phyloP scores from a whole-genome alignment of 768 basidiomycete species.

The Mycena kentingensis region DNA sequence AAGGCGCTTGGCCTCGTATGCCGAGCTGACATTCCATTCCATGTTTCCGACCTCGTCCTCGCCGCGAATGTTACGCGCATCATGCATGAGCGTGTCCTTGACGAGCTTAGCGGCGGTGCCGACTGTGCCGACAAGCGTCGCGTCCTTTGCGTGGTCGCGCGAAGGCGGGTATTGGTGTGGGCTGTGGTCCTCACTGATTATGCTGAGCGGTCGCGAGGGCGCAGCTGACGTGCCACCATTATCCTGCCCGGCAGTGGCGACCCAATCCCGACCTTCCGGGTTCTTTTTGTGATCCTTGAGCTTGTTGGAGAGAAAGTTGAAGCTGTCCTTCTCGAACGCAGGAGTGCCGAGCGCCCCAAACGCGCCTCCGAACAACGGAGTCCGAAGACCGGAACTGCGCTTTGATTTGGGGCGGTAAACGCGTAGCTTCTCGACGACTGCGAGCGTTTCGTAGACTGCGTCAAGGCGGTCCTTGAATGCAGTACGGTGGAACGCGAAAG shows the following conservation, averaged over 20 bases:
- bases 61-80: constrained; percentile 70
- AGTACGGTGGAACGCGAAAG: constrained; percentile 75
- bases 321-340: constrained; percentile 51
- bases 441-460: constrained; percentile 52
- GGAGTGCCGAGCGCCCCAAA: constrained; percentile 34
- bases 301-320: constrained; percentile 29
- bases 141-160: constrained; percentile 37
- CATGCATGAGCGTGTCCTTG: constrained; percentile 72
- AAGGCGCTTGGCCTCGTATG: constrained; percentile 73
- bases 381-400: constrained; percentile 42
- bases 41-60: constrained; percentile 44
- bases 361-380: constrained; percentile 45
- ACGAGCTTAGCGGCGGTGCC: constrained; percentile 61
- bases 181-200: constrained; percentile 13
- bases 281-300: constrained; percentile 18
- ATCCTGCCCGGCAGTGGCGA: constrained; percentile 20
- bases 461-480: constrained; percentile 75
- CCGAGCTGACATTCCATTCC: constrained; percentile 55
- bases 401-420: constrained; percentile 56
- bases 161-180: constrained; percentile 37
- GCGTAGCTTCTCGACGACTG: constrained; percentile 67
- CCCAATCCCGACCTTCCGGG: constrained; percentile 21
- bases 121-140: constrained; percentile 44
- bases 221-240: constrained; percentile 16
- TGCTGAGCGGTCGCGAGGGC: constrained; percentile 23